phyloP scores from a whole-genome alignment of 2,329 filamentous ascomycete species.

The Fusarium incarnatum region DNA sequence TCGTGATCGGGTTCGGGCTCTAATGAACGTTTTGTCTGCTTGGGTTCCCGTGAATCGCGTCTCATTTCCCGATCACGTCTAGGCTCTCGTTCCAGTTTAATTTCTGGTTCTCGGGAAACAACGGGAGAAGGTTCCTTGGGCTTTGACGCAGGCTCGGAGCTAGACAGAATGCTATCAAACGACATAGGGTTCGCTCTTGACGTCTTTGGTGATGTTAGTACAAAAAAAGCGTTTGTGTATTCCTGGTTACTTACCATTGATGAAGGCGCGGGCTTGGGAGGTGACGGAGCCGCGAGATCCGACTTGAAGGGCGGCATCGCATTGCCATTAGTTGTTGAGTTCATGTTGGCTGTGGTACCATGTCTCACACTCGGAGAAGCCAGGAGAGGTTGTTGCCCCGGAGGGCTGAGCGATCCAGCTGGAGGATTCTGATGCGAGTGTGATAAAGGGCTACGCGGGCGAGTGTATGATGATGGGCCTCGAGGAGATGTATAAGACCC shows the following conservation, averaged over 20 bases:
- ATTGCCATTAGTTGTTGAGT: slow-evolving; percentile 56
- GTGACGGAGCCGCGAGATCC: slow-evolving; percentile 56
- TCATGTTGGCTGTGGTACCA: slow-evolving; percentile 54
- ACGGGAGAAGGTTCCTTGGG: slow-evolving; percentile 61
- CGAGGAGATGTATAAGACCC: slow-evolving; percentile 62
- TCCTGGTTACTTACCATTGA: slow-evolving; percentile 50
- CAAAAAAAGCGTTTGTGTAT: slow-evolving; percentile 9
- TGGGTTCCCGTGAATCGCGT: slow-evolving; percentile 37
- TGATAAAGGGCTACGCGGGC: slow-evolving; percentile 63
- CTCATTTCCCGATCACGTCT: slow-evolving; percentile 34
- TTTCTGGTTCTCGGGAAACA: slow-evolving; percentile 43
- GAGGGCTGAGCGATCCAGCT: slow-evolving; percentile 58
- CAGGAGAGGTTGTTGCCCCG: slow-evolving; percentile 55
- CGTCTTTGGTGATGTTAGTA: slow-evolving; percentile 61
- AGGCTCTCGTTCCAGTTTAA: slow-evolving; percentile 28
- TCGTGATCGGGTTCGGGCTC: slow-evolving; percentile 47
- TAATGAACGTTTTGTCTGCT: slow-evolving; percentile 48
- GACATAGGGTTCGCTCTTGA: slow-evolving; percentile 89
- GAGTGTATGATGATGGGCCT: slow-evolving; percentile 54
- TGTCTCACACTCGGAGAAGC: slow-evolving; percentile 63
- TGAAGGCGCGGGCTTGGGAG: slow-evolving; percentile 54
- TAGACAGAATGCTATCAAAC: slow-evolving; percentile 93
- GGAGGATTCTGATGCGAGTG: slow-evolving; percentile 62
- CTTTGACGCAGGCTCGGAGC: slow-evolving; percentile 73
- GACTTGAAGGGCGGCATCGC: slow-evolving; percentile 54